Conservation (phyloP, 441 rosid species). For the Populus hybrid region DNA sequence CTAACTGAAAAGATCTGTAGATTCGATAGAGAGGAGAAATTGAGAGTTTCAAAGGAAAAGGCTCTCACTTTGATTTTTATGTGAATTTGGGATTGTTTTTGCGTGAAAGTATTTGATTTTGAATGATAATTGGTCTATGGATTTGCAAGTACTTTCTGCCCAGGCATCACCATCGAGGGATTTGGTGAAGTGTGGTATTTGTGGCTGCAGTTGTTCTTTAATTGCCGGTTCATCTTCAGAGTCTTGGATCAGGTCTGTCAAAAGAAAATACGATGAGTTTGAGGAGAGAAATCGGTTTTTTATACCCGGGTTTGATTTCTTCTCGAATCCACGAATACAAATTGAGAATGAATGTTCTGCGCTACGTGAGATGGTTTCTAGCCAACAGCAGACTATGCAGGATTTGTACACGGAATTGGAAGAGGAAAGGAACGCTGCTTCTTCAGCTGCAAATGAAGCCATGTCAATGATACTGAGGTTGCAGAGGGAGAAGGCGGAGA, state of each 20-base stretch:
- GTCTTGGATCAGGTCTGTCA: slow-evolving; percentile 67
- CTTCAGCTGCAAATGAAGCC: slow-evolving; percentile 92
- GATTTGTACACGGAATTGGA: slow-evolving; percentile 72
- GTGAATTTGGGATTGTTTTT: neutral
- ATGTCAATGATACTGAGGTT: slow-evolving; percentile 96
- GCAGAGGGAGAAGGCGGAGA: slow-evolving; percentile 96
- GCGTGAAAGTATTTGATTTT: slow-evolving; percentile 19
- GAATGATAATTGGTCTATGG: slow-evolving; percentile 46
- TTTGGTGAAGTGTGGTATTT: slow-evolving; percentile 51
- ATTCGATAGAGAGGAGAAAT: slow-evolving; percentile 19
- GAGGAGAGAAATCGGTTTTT: slow-evolving; percentile 41
- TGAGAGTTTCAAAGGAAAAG: slow-evolving; percentile 13
- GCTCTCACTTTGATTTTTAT: neutral
- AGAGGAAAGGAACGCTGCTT: slow-evolving; percentile 92
- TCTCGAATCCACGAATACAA: slow-evolving; percentile 63
- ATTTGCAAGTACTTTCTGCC: slow-evolving; percentile 39
- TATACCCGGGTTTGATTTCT: slow-evolving; percentile 56
- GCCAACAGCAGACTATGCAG: slow-evolving; percentile 70
- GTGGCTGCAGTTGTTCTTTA: slow-evolving; percentile 58
- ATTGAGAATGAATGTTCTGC: slow-evolving; percentile 76
- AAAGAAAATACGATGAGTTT: slow-evolving; percentile 66
- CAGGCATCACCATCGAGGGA: slow-evolving; percentile 29
- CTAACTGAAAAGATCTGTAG: neutral
- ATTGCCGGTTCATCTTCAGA: slow-evolving; percentile 26
- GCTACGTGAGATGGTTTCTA: slow-evolving; percentile 69